Evolutionary conservation across 306 rosid species (phyloP), one percentile per base, ranked within the genome.

Genomic region (Castanea sativa): DNA sequence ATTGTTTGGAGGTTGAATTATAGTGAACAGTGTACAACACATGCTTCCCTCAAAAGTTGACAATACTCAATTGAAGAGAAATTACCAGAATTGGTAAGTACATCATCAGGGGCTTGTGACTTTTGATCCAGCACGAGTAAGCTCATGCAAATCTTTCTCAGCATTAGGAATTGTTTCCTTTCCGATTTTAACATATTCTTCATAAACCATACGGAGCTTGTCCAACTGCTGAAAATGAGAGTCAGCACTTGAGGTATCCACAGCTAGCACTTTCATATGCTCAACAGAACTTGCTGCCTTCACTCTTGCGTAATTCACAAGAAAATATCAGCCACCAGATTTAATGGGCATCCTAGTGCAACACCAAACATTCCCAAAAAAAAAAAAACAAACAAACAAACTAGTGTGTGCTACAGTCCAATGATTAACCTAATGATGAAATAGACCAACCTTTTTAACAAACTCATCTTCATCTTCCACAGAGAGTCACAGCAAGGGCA

Each of bases 401-500:
- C 45, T 2, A 21, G 18, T 6, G 12, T 19, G 58, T 35, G 35
- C 20, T 7, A 35, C 25, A 67, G 32, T 41, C 41, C 41, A 79
- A 61, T 59, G 10, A 16, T 10, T 20, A 23, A 23, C 68, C 49
- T 12, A 79, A 83, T 64, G 73, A 52, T 73, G n/a, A 41, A 84
- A 41, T 71, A 45, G 45, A 38, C 69, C 75, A 74, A 94, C 99
- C 97, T 91, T 94, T 86, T 85, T 91, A 78, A 94, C 97, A 87
- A 94, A 94, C 64, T 82, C 87, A 18, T 91, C 99, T 88, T 94
- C 99, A 87, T 94, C 99, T 85, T 88, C 91, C 14, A 88, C 74
- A 76, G 93, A 86, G 88, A 94, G 92, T 94, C 97, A 84, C 99
- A 92, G 88, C 97, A 92, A 55, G 99, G 97, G 83, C 97, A 94